Base-by-base conservation (phyloP, 257 asterid genomes). In the Verbena officinalis region DNA sequence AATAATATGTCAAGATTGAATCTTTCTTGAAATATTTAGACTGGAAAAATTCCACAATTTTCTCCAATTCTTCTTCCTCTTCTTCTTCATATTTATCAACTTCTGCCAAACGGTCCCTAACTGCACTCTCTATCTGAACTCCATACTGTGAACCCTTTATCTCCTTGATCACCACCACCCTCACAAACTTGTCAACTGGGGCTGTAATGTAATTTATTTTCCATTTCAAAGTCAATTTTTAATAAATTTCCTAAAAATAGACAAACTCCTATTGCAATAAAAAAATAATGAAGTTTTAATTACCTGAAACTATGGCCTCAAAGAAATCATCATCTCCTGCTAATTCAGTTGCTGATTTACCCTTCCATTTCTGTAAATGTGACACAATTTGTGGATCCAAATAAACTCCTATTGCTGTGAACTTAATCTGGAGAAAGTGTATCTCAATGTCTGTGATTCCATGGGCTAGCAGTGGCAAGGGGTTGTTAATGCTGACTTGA, bases 321-420 rank as follows among this genome's bases (percentile, higher is more conserved):
- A 88, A 94, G 80, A 94, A 88, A 24, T 80, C 79, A 55, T 94
- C 95, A 45, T 88, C 87, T 52, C 73, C 62, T 1, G 83, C 82
- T 22, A 90, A 59, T 0, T 90, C 96, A 48, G 69, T 20, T 2
- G 77, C 79, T 4, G 89, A 16, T 71, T 81, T 94, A 9, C 88
- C 89, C 68, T 90, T 90, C 95, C 95, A 94, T 21, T 71, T 73
- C 19, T 75, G 86, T 54, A 94, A 78, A 77, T 86, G 84, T 3
- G 76, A 2, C 48, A 81, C 74, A 50, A 90, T 82, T 44, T 77
- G 64, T 8, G 96, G 83, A 16, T 94, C 99, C 77, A 90, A 17
- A 77, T 94, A 94, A 64, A 94, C 95, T 30, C 97, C 99, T 16
- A 94, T 90, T 12, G 99, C 99, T 19, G 97, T 94, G 73, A 88